Conservation (phyloP, 345 rosid genomes). For the Salix purpurea region DNA sequence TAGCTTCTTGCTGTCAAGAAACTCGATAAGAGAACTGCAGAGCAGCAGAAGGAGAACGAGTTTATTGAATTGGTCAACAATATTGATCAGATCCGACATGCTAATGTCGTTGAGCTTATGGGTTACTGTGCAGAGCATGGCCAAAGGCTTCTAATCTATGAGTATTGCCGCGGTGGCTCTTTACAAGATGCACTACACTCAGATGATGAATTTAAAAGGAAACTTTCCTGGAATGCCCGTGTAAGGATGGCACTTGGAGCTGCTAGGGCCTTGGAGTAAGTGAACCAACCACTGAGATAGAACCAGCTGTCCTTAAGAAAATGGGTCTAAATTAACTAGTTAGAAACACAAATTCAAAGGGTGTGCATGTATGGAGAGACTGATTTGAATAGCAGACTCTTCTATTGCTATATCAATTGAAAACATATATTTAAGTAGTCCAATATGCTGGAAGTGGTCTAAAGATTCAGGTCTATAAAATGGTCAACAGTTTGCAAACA, state of each 20-base stretch:
- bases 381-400: background rate
- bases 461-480: background rate
- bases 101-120: slow-evolving; percentile 76
- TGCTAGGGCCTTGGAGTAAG: slow-evolving; percentile 95
- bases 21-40: slow-evolving; percentile 61
- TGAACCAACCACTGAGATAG: slow-evolving; percentile 5
- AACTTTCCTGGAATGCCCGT: slow-evolving; percentile 77
- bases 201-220: slow-evolving; percentile 66
- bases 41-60: slow-evolving; percentile 68
- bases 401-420: background rate
- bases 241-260: slow-evolving; percentile 87
- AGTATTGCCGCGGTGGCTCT: slow-evolving; percentile 81
- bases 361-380: background rate
- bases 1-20: slow-evolving; percentile 92
- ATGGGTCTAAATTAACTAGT: background rate
- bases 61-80: slow-evolving; percentile 75
- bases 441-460: background rate
- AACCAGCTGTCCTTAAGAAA: background rate
- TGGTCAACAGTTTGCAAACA: background rate
- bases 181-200: slow-evolving; percentile 78
- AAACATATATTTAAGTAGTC: background rate
- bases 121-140: slow-evolving; percentile 97
- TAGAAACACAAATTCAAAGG: background rate
- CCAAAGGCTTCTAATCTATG: slow-evolving; percentile 81
- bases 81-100: slow-evolving; percentile 76